These are phyloP conservation scores for Geotrichum restrictum DNA, from an alignment of 1,139 yeast species.

Conservation along the genomic window DNA sequence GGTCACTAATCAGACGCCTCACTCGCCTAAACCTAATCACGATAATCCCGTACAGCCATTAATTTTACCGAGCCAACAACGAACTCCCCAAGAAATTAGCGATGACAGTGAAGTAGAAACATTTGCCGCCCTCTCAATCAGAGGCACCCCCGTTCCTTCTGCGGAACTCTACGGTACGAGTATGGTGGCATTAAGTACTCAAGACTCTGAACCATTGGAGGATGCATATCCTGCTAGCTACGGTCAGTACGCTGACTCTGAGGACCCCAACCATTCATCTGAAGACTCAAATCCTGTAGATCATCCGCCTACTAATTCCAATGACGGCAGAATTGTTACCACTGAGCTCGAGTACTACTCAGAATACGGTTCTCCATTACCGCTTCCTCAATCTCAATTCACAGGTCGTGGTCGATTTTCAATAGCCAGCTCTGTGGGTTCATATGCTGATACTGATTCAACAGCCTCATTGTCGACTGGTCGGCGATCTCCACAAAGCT, in stretches of 20 bases:
- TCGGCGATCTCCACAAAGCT: constrained; percentile 16
- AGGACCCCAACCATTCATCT: not conserved
- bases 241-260: not conserved
- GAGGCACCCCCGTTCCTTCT: not conserved
- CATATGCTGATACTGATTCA: constrained; percentile 14
- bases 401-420: not conserved
- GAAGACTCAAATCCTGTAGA: not conserved
- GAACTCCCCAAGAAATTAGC: not conserved
- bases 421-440: not conserved
- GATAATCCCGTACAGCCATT: no score
- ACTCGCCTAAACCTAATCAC: no score
- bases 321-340: not conserved
- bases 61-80: no score
- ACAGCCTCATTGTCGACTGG: constrained; percentile 19
- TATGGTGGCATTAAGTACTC: not conserved
- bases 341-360: constrained; percentile 1
- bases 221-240: not conserved
- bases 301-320: not conserved
- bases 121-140: not conserved
- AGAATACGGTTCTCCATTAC: not conserved
- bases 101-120: no score
- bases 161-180: not conserved
- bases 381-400: not conserved
- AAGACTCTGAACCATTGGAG: not conserved
- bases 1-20: no score